These are phyloP conservation scores for Hagleromyces aurorensis DNA, from an alignment of 805 yeast species.

Conservation along the genomic window DNA sequence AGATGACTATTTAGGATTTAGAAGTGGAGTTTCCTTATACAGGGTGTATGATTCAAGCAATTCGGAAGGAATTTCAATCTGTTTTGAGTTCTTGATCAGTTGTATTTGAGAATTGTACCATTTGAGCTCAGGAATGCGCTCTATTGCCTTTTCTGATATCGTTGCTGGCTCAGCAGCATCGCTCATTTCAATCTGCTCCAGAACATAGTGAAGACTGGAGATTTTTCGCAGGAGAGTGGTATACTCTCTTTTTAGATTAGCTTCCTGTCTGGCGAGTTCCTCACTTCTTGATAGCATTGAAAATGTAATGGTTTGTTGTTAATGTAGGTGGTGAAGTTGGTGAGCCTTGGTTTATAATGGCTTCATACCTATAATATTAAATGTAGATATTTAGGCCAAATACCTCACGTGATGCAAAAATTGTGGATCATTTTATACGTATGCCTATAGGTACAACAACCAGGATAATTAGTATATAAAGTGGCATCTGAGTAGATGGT, in stretches of 20 bases:
- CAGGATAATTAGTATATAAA: no score
- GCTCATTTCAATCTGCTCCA: conserved; percentile 9
- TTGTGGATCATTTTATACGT: no score
- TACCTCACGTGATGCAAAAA: no score
- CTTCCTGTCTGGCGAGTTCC: conserved; percentile 26
- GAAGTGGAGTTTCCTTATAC: conserved; percentile 23
- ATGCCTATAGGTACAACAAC: no score
- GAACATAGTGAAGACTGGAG: conserved; percentile 20
- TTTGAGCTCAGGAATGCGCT: conserved; percentile 20
- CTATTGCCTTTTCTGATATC: conserved; percentile 13
- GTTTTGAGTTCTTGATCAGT: conserved; percentile 6
- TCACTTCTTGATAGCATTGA: conserved; percentile 24
- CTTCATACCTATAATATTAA: no score
- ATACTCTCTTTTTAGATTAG: conserved; percentile 25
- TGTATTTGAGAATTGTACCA: conserved; percentile 25
- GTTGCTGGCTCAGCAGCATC: conserved; percentile 3
- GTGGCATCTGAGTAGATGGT: no score
- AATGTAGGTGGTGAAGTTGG: no score
- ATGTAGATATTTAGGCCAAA: no score
- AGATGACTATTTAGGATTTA: no score
- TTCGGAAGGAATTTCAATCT: conserved; percentile 19
- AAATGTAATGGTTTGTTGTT: no score
- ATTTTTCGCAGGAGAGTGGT: conserved; percentile 28
- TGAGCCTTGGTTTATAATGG: no score
- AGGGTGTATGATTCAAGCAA: conserved; percentile 22